Evolutionary conservation across 306 rosid species (phyloP), one percentile per base, ranked within the genome.

Genomic region (Sicyos baderoa): DNA sequence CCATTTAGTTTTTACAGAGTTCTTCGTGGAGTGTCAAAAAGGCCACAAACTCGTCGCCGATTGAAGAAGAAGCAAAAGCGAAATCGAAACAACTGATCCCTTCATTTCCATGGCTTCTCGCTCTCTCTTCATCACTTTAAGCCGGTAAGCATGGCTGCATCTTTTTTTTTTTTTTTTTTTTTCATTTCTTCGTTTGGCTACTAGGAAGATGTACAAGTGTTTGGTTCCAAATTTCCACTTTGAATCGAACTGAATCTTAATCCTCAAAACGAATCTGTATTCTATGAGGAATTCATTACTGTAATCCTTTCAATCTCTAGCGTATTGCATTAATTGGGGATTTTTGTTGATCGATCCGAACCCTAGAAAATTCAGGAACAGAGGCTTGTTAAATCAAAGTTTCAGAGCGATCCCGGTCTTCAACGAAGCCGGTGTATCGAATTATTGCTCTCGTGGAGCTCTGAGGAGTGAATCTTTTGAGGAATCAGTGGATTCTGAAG

Each of bases 391-490:
- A 71, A 61, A 29, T 57, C 68, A 18, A 44, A 45, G 45, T 73
- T 45, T 49, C 70, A 60, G 59, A 40, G 40, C 79, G 35, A 54
- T 51, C n/a, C 66, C 77, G 52, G 40, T 74, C 59, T 45, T 74
- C 21, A 54, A 52, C 25, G 72, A 74, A 71, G 51, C 62, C 22
- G 75, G 16, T 65, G 51, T 40, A 25, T 75, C 74, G 7, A 79
- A 89, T 62, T 85, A 73, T 66, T 70, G 81, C 35, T 82, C 80
- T 62, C 86, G 91, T 49, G 82, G 80, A 58, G 86, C 84, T 53
- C 61, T 76, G 68, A 82, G 72, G 5, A 82, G 63, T 72, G 85
- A 89, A 67, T 48, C 59, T 18, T 68, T 70, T 22, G 88, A 85
- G 40, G 86, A 80, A 29, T 57, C 45, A 59, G 62, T 60, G 63